Percentiles rank a stretch among this genome's conserved stretches.
phyloP scores from a whole-genome alignment of 2,329 filamentous ascomycete species.

The Nemania diffusa region DNA sequence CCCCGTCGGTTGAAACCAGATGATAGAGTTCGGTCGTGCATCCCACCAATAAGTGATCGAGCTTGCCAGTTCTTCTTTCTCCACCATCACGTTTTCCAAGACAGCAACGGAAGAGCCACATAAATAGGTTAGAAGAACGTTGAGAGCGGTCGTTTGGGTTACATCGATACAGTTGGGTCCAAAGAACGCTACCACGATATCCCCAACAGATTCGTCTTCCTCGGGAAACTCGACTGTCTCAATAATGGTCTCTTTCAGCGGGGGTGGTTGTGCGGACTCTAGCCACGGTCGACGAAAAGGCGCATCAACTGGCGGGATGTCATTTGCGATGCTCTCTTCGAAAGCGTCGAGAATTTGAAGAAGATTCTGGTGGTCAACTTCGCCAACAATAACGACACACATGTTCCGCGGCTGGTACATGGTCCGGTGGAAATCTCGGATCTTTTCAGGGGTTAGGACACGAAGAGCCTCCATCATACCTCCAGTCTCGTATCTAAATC shows the following conservation, averaged over 20 bases:
- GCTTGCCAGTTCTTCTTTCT: conserved; percentile 91
- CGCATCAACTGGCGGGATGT: conserved; percentile 78
- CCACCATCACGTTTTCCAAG: conserved; percentile 90
- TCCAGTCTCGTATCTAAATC: conserved; percentile 97
- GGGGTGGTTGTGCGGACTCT: conserved; percentile 81
- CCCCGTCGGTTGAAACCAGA: conserved; percentile 86
- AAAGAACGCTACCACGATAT: conserved; percentile 86
- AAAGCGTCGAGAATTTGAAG: conserved; percentile 86
- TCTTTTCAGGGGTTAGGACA: conserved; percentile 85
- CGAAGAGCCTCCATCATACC: conserved; percentile 94
- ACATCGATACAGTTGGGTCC: conserved; percentile 83
- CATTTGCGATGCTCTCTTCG: conserved; percentile 84
- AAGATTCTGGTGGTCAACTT: conserved; percentile 84
- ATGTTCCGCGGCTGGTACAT: conserved; percentile 99
- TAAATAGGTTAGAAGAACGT: conserved; percentile 84
- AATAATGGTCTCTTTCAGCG: conserved; percentile 76
- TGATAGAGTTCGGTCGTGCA: conserved; percentile 80
- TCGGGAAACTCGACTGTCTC: conserved; percentile 92
- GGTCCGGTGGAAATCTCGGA: conserved; percentile 91
- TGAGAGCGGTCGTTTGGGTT: conserved; percentile 75
- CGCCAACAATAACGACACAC: conserved; percentile 90
- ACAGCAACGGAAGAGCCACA: conserved; percentile 93
- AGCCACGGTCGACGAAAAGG: conserved; percentile 91
- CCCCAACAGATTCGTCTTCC: conserved; percentile 92
- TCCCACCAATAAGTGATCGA: conserved; percentile 84